These are phyloP conservation scores for Candida easanensis DNA, from an alignment of 805 yeast genomes.

Conservation along the genomic window DNA sequence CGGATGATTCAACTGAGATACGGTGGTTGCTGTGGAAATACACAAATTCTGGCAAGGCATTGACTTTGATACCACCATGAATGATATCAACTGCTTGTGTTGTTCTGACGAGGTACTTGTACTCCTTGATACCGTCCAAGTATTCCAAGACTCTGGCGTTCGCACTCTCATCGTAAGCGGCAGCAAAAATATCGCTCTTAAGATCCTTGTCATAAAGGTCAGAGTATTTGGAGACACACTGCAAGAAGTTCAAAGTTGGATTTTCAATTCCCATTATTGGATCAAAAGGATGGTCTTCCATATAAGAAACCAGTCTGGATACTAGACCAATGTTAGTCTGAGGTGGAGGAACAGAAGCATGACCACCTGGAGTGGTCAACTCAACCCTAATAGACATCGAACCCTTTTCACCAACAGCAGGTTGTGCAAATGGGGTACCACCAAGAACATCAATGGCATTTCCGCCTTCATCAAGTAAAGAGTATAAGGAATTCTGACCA, in stretches of 20 bases:
- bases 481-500: conserved; percentile 56
- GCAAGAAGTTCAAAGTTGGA: conserved; percentile 53
- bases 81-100: conserved; percentile 53
- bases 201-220: conserved; percentile 17
- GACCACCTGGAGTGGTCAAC: conserved; percentile 67
- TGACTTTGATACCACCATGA: conserved; percentile 64
- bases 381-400: conserved; percentile 48
- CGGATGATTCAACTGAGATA: conserved; percentile 46
- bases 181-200: conserved; percentile 33
- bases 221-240: conserved; percentile 58
- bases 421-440: conserved; percentile 45
- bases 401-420: conserved; percentile 65
- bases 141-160: conserved; percentile 35
- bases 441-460: conserved; percentile 38
- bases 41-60: conserved; percentile 64
- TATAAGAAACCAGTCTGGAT: conserved; percentile 48
- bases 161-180: conserved; percentile 33
- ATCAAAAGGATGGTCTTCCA: conserved; percentile 54
- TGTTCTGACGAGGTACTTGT: conserved; percentile 36
- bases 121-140: conserved; percentile 25
- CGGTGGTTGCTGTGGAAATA: conserved; percentile 54
- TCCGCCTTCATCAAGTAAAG: conserved; percentile 63
- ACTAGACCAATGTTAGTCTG: conserved; percentile 72
- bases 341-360: conserved; percentile 67
- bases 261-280: conserved; percentile 44